These are phyloP conservation scores for Starmerella geochares DNA, from an alignment of 805 yeast genomes.

Conservation along the genomic window DNA sequence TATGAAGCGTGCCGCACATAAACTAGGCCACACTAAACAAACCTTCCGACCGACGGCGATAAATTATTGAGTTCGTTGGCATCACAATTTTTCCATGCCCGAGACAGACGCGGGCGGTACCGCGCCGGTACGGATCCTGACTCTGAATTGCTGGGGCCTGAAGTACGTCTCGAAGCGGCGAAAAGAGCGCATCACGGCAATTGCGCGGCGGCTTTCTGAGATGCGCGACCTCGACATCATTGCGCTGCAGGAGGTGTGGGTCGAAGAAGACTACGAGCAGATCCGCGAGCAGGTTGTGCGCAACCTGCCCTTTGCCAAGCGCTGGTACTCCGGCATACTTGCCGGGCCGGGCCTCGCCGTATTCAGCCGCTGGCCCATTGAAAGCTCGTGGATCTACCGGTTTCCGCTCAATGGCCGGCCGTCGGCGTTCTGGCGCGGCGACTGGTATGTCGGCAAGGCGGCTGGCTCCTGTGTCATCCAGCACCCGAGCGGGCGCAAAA, in stretches of 20 bases:
- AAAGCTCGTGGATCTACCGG: slow-evolving; percentile 62
- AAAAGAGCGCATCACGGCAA: slow-evolving; percentile 53
- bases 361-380: slow-evolving; percentile 74
- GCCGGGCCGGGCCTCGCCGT: slow-evolving; percentile 91
- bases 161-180: slow-evolving; percentile 71
- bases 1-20: not conserved
- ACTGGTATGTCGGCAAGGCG: slow-evolving; percentile 93
- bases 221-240: slow-evolving; percentile 58
- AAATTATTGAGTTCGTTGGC: not conserved
- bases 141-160: slow-evolving; percentile 55
- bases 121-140: slow-evolving; percentile 33
- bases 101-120: not conserved
- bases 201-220: slow-evolving; percentile 49
- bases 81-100: not conserved
- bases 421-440: slow-evolving; percentile 86
- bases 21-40: not conserved
- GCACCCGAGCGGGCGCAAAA: slow-evolving; percentile 39
- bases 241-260: slow-evolving; percentile 95
- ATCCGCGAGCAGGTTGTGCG: slow-evolving; percentile 39
- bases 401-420: slow-evolving; percentile 93
- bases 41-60: not conserved
- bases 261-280: slow-evolving; percentile 67
- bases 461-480: slow-evolving; percentile 62
- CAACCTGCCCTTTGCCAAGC: slow-evolving; percentile 53
- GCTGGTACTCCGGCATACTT: slow-evolving; percentile 72